Evolutionary conservation across 2,329 filamentous ascomycete species (phyloP), one percentile per base, ranked within the genome.

Genomic region (Penicillium nordicum): DNA sequence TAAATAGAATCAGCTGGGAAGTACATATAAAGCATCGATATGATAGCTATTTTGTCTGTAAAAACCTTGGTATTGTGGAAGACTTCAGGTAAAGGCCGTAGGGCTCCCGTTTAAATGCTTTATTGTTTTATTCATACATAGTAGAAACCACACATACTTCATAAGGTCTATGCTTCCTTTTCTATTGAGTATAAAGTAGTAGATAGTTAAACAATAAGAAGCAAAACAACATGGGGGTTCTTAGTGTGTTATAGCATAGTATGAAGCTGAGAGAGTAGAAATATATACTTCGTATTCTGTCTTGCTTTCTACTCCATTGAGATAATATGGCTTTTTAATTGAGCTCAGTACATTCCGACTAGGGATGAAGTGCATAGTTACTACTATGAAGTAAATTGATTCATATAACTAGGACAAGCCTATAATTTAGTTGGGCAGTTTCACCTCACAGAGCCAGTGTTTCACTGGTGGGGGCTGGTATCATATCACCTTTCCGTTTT

Each of bases 401-500:
- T 16, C n/a, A 29, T 50, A 12, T 18, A 18, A 18, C 18, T 32
- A 18, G 16, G 49, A 43, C 44, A 34, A 27, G 5, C 42, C 16
- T 14, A 1, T 21, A 14, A 10, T 30, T 12, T n/a, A n/a, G 10
- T 44, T 44, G 11, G 23, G 32, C 18, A 45, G 44, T 40, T 57
- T 50, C 38, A 52, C 30, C 18, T 16, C 5, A 30, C 23, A 50
- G 36, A 47, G 47, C 47, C 45, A 50, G 38, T 59, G 58, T 61
- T 59, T 61, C 57, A 57, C 37, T 36, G 16, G 57, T 59, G 57
- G 57, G 45, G 56, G 51, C 43, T 18, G 3, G 42, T 14, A 37
- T 16, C n/a, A 23, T 14, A 37, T 16, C n/a, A 23, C 25, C 14
- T 30, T 44, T 32, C 7, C 12, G 2, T 12, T 36, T 12, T 46